Percentiles rank a stretch among this genome's conserved stretches.
These are phyloP conservation scores for Yamadazyma sp. DNA, from an alignment of 805 yeast genomes.

Conservation along the genomic window DNA sequence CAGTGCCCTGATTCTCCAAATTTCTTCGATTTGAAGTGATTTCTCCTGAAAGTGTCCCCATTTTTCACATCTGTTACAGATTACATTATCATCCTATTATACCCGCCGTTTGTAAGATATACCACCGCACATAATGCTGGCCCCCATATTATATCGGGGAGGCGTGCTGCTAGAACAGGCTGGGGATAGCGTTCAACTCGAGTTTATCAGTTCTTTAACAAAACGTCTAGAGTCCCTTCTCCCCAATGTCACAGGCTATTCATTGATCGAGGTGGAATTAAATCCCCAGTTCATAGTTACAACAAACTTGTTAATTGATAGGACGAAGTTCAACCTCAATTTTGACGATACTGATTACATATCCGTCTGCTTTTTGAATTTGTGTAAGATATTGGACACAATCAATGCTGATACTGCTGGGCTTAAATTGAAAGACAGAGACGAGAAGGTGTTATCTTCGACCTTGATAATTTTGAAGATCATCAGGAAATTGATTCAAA, in stretches of 20 bases:
- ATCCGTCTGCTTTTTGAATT: conserved; percentile 21
- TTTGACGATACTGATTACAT: conserved; percentile 17
- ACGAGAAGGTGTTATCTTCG: conserved; percentile 31
- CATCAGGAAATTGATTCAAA: conserved; percentile 27
- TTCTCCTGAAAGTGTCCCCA: no score
- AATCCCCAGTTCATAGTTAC: conserved; percentile 39
- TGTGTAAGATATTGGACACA: conserved; percentile 24
- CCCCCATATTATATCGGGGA: not conserved
- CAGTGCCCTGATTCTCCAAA: no score
- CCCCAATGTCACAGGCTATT: conserved; percentile 40
- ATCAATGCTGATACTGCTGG: conserved; percentile 24
- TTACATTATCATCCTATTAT: no score
- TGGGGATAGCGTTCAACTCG: conserved; percentile 1
- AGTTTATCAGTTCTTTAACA: conserved; percentile 24
- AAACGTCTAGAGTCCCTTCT: conserved; percentile 34
- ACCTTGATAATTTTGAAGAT: conserved; percentile 33
- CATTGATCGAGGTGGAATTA: conserved; percentile 40
- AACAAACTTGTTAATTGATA: conserved; percentile 26
- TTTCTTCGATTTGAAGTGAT: no score
- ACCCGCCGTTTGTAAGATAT: no score
- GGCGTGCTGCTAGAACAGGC: not conserved
- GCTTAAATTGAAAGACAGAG: conserved; percentile 26
- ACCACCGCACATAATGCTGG: no score
- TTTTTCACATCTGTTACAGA: no score
- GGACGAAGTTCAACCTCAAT: conserved; percentile 11